Base-by-base conservation (phyloP, 1,284 basidiomycete species). In the Apiotrichum laibachii region DNA sequence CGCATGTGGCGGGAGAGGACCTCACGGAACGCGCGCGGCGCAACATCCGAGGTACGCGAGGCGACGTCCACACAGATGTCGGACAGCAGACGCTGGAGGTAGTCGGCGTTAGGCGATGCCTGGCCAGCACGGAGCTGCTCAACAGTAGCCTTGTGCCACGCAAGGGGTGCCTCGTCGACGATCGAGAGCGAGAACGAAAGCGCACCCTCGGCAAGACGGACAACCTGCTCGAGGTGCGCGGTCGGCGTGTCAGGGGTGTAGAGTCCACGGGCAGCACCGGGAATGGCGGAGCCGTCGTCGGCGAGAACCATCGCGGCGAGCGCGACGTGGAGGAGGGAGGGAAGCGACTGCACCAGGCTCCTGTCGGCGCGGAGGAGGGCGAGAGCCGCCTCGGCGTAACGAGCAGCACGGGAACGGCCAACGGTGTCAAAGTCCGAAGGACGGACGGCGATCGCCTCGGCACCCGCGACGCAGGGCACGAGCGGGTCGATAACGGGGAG, bases 111-210 rank as follows among this genome's bases (percentile, higher is more conserved):
- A 0, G 37, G 40, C 5, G 60, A 55, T 1, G 57, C 33, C 0
- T 19, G 42, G n/a, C 66, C 68, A 2, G 53, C 56, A 43, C 67
- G 67, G 15, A 72, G 57, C 16, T 82, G 66, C 10, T 77, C 71
- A n/a, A 83, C 74, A 0, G 84, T 78, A 10, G 70, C 62, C 22
- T 68, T 62, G 67, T 85, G 84, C 85, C 86, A 87, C 1, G 74
- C 75, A 0, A 67, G 22, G 0, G 72, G 61, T 7, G 71, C 61
- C 9, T 83, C 82, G 43, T 82, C 81, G 0, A 78, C 72, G 0
- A 79, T 71, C 0, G 83, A 79, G 2, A 93, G 77, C 0, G 89
- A 77, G 74, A 92, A 93, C 0, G 88, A 83, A 2, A 84, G 77
- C 2, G 89, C 71, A 40, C 85, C 85, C 51, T 86, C 85, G 2